A percentile compares a stretch with the other conserved stretches of the same genome.
Conservation (phyloP, 2,329 filamentous ascomycete species). For the Colletotrichum spinosum region DNA sequence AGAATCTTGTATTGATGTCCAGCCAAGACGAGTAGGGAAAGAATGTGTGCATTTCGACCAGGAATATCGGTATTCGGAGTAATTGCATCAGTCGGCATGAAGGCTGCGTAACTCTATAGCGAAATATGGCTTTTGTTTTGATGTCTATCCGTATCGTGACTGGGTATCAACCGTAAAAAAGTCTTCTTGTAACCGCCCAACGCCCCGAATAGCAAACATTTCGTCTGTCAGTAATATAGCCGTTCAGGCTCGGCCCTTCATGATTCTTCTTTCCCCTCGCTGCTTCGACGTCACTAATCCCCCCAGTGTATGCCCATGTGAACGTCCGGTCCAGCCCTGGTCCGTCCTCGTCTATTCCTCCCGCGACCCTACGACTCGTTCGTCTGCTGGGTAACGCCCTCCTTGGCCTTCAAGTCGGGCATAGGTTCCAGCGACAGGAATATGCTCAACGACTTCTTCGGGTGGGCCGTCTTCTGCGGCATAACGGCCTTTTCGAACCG, state of each 20-base stretch:
- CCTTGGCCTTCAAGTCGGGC: conserved; percentile 63
- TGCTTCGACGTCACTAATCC: too few species aligned
- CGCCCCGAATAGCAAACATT: conserved; percentile 18
- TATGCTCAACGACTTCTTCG: conserved; percentile 67
- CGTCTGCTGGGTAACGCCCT: conserved; percentile 60
- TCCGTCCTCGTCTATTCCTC: background rate
- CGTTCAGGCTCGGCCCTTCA: background rate
- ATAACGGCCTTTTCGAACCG: conserved; percentile 66
- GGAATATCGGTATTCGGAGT: conserved; percentile 8
- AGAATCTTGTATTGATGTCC: background rate
- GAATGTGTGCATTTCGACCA: conserved; percentile 14
- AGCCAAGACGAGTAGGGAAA: conserved; percentile 1
- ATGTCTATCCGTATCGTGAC: background rate
- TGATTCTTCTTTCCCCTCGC: too few species aligned
- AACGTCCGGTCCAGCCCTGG: too few species aligned
- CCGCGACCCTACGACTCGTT: conserved; percentile 45
- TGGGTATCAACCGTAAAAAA: conserved; percentile 29
- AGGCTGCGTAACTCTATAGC: conserved; percentile 15
- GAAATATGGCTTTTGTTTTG: conserved; percentile 2
- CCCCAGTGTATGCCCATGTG: too few species aligned
- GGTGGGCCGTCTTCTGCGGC: conserved; percentile 57
- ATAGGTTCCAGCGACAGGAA: conserved; percentile 68
- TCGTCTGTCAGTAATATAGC: background rate
- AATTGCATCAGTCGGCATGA: conserved; percentile 5
- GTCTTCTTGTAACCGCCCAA: conserved; percentile 6